Base-by-base conservation (phyloP, 306 rosid genomes). In the Gleditsia sinensis region DNA sequence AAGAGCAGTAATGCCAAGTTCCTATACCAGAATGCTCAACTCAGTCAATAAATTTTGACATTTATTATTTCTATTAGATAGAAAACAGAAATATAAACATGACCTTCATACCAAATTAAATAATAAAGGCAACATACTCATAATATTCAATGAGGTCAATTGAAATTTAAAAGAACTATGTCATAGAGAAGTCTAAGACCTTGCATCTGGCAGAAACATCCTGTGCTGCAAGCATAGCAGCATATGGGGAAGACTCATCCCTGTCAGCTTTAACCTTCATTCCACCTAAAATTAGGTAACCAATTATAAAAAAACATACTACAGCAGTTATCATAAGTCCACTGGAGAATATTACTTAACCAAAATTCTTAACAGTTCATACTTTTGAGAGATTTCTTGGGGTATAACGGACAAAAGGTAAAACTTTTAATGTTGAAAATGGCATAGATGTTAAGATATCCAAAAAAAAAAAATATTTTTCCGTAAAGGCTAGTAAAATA, bases 211-310 rank as follows among this genome's bases (percentile, higher is more conserved):
- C 74, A 66, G 97, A 83, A 77, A 93, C 97, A 81, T 93, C 98
- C 27, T 89, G 98, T 0, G 98, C 97, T 0, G 97, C 97, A 87
- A 93, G 93, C 98, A 93, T 90, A 46, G 98, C 97, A 9, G 96
- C 98, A 69, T 93, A 93, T 0, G 98, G 98, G 3, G 97, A 90
- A 6, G 98, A 93, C 63, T 93, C 98, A 69, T 93, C 98, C 70
- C 97, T 83, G 67, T 91, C 97, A 17, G 96, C 98, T 37, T 93
- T 93, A 62, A 91, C 97, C 89, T 93, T 93, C 98, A 93, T 93
- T 13, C 98, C 98, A 76, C 97, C 97, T 93, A 60, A 63, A 53
- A 34, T 27, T 45, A 0, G 0, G 3, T 20, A 24, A 40, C 45
- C 28, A 34, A 48, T 71, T 5, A 1, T 20, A 57, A 16, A 16